These are phyloP conservation scores for Lentinula guzmanii DNA, from an alignment of 768 basidiomycete species.

Conservation along the genomic window DNA sequence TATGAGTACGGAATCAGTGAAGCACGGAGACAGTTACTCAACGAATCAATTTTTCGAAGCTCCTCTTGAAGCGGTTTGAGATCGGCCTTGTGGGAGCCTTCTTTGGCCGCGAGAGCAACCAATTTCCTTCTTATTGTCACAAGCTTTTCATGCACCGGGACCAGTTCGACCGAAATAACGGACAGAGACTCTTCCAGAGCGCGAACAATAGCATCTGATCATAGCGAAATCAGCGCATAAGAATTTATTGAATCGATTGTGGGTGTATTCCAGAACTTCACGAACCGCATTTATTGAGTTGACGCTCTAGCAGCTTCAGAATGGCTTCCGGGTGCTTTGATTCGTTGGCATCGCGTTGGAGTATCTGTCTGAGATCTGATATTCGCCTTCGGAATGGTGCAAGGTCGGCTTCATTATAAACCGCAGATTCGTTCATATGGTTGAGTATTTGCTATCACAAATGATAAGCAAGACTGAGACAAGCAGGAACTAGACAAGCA, in stretches of 20 bases:
- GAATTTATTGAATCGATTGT: not conserved
- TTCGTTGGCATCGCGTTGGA: slow-evolving; percentile 75
- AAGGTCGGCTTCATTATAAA: slow-evolving; percentile 90
- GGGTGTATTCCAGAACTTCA: slow-evolving; percentile 8
- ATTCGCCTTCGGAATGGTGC: slow-evolving; percentile 82
- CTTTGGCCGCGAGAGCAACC: slow-evolving; percentile 82
- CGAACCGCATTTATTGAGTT: slow-evolving; percentile 89
- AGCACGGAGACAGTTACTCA: slow-evolving; percentile 48
- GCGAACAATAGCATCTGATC: slow-evolving; percentile 65
- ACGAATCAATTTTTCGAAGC: slow-evolving; percentile 93
- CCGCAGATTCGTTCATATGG: slow-evolving; percentile 93
- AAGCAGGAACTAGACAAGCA: not conserved
- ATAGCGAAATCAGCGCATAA: not conserved
- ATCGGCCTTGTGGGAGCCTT: slow-evolving; percentile 78
- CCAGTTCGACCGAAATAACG: slow-evolving; percentile 83
- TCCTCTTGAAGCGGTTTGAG: slow-evolving; percentile 90
- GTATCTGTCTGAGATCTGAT: slow-evolving; percentile 76
- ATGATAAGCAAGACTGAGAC: slow-evolving; percentile 2
- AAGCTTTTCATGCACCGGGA: slow-evolving; percentile 85
- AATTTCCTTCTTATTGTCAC: slow-evolving; percentile 86
- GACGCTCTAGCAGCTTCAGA: slow-evolving; percentile 83
- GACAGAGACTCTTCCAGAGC: slow-evolving; percentile 81
- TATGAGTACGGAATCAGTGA: not conserved
- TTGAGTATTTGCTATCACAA: slow-evolving; percentile 78
- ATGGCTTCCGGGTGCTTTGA: slow-evolving; percentile 83